Percentiles rank a stretch among this genome's conserved stretches.
These are phyloP conservation scores for Lotus japonicus DNA, from an alignment of 306 rosid genomes.

Conservation along the genomic window DNA sequence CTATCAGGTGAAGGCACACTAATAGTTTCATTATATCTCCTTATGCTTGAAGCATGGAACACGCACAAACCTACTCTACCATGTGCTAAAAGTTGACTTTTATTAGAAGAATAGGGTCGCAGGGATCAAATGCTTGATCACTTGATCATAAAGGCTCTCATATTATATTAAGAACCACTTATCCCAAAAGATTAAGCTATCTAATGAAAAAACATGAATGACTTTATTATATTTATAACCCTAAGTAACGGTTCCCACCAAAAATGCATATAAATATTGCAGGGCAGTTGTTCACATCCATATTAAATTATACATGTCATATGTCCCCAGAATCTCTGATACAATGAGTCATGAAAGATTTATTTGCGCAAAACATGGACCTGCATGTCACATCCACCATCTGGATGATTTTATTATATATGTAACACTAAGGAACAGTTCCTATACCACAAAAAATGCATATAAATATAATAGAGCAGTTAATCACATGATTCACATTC, in stretches of 20 bases:
- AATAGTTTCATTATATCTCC: background rate
- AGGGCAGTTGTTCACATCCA: background rate
- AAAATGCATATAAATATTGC: background rate
- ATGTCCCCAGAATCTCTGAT: background rate
- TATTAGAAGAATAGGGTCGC: background rate
- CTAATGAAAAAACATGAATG: background rate
- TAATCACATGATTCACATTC: background rate
- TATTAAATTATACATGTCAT: background rate
- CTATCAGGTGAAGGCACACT: background rate
- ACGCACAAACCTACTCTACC: background rate
- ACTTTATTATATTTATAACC: background rate
- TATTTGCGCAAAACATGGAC: conserved; percentile 4
- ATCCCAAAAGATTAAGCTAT: background rate
- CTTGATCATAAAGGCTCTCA: background rate
- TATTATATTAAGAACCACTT: background rate
- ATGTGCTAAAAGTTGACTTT: background rate
- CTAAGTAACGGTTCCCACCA: background rate
- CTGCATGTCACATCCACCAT: background rate
- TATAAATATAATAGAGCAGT: background rate
- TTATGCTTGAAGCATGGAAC: background rate
- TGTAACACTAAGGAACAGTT: background rate
- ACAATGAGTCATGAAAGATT: conserved; percentile 3
- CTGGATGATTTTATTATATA: background rate
- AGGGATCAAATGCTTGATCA: background rate
- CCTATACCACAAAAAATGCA: background rate